A percentile compares a stretch with the other conserved stretches of the same genome.
Evolutionary conservation across 495 filamentous ascomycete genomes (phyloP).

Genomic region (Neurospora sp.): DNA sequence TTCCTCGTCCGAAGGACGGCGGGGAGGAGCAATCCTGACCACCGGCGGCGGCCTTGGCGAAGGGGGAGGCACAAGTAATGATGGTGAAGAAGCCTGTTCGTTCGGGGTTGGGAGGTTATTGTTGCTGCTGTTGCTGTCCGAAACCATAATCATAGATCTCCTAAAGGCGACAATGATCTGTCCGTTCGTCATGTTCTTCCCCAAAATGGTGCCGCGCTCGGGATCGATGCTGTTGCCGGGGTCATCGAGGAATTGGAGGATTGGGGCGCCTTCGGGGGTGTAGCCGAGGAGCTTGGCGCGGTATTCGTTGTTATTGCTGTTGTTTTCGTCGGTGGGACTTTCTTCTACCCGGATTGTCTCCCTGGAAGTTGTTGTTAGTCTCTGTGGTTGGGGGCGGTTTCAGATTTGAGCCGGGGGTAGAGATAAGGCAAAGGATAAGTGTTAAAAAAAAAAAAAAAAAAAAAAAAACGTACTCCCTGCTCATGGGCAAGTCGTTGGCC

Average conservation of each 20-base stretch:
- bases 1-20: neutral
- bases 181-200: conserved; percentile 5
- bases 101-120: neutral
- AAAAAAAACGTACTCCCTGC: conserved; percentile 17
- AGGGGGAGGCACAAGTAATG: neutral
- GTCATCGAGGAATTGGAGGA: conserved; percentile 18
- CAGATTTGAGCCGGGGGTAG: neutral
- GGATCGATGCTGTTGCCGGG: conserved; percentile 6
- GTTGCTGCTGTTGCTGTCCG: neutral
- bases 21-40: conserved; percentile 11
- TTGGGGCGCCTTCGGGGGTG: conserved; percentile 17
- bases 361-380: conserved; percentile 1
- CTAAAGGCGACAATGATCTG: conserved; percentile 19
- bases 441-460: no score
- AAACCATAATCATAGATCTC: conserved; percentile 10
- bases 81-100: neutral
- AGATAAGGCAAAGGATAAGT: neutral
- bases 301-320: conserved; percentile 6
- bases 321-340: conserved; percentile 10
- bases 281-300: conserved; percentile 25
- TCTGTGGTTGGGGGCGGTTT: neutral
- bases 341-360: conserved; percentile 20
- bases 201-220: conserved; percentile 17
- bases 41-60: conserved; percentile 3
- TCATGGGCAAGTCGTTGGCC: conserved; percentile 14